These are phyloP conservation scores for Plasmodium gonderi DNA, from an alignment of 169 alveolate species.

Conservation along the genomic window DNA sequence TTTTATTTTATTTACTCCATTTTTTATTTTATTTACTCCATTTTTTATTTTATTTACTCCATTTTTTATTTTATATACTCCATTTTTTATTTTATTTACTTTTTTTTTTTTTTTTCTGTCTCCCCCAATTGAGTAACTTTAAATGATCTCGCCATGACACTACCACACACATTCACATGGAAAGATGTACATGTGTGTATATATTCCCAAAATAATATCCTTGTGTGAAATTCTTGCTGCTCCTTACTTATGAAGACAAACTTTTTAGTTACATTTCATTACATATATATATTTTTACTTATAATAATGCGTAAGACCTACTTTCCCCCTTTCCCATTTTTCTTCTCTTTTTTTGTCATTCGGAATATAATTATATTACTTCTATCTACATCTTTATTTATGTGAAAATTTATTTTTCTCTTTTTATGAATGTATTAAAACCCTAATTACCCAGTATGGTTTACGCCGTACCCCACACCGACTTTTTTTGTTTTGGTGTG, in stretches of 20 bases:
- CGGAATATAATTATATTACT: neutral
- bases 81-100: neutral
- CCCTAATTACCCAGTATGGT: too few relatives aligned
- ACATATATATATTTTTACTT: neutral
- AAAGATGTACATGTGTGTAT: neutral
- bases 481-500: neutral
- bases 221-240: neutral
- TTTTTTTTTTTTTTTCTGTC: neutral
- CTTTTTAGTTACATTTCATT: neutral
- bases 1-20: neutral
- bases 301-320: too few relatives aligned
- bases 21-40: neutral
- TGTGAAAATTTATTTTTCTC: neutral
- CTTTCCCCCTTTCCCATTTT: too few relatives aligned
- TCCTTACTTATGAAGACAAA: neutral
- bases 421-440: neutral
- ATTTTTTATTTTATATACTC: neutral
- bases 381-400: neutral
- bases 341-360: neutral
- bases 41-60: neutral
- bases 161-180: neutral
- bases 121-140: neutral
- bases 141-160: neutral
- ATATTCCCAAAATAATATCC: too few relatives aligned
- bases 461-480: too few relatives aligned